Base-by-base conservation (phyloP, 805 yeast species). In the Sugiyamaella lignohabitans region DNA sequence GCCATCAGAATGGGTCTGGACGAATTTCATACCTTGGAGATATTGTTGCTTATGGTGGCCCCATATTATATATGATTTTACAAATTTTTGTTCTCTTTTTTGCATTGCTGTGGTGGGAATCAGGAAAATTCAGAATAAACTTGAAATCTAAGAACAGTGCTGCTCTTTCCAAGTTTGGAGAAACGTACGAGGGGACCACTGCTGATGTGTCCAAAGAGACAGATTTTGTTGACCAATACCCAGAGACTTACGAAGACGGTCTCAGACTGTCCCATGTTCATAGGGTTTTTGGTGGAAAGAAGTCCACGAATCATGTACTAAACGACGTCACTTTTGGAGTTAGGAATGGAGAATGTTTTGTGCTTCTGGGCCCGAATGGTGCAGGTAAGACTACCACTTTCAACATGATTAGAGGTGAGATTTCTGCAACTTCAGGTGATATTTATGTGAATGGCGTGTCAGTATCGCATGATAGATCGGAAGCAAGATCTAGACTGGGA, bases 381-480 rank as follows among this genome's bases (percentile, higher is more conserved):
- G 68, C 68, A 2, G 68, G 68, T 17, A 64, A 64, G 46, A 62
- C 68, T 3, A 65, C 68, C 4, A 58, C 61, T 5, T 62, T 64
- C 50, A 62, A 63, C 49, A 61, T 64, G 65, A 59, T 64, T 44
- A 58, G 69, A n/a, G 68, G 68, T 4, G 68, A 64, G 39, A 51
- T 59, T 16, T 24, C 43, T 11, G 60, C 66, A 0, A 49, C 59
- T 18, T 46, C 47, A 4, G 68, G 68, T 16, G 62, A 52, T 6
- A 55, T 64, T 16, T 55, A 38, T 47, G 65, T 63, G 16, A 58
- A 55, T 27, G 65, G 59, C 16, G 50, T 56, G 16, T 52, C 60
- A 4, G 60, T 62, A 8, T 35, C 49, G 16, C 36, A 49, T 20
- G 53, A 64, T 45, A 53, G 59, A 27, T 53, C 65, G 2, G 50